Conservation (phyloP, 257 asterid genomes). For the Solanum pimpinellifolium region DNA sequence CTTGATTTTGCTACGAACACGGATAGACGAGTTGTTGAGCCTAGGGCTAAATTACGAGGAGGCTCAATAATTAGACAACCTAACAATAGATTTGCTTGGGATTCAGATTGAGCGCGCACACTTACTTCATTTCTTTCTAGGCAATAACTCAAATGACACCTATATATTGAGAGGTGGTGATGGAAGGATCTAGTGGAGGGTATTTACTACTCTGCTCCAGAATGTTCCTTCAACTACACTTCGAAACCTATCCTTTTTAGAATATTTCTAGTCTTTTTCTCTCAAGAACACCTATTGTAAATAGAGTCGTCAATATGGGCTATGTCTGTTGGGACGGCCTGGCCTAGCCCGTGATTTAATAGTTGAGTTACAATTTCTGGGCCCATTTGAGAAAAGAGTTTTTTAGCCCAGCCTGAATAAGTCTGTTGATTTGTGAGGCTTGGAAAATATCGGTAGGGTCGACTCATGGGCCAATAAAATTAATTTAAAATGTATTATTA, state of each 20-base stretch:
- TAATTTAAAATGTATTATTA: no score
- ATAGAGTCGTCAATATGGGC: no score
- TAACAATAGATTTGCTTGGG: not conserved
- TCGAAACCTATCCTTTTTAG: no score
- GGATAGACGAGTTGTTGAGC: not conserved
- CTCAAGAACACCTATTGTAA: not conserved
- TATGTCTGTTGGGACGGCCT: rapidly evolving
- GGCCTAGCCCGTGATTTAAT: no score
- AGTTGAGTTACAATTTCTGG: no score
- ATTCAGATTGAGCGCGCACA: not conserved
- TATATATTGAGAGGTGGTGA: not conserved
- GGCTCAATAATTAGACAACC: not conserved
- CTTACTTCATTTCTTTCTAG: not conserved
- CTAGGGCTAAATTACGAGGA: not conserved
- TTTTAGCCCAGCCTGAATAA: no score
- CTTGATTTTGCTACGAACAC: not conserved
- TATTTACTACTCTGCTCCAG: no score
- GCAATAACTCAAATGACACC: not conserved
- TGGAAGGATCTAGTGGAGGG: not conserved
- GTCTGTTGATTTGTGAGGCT: no score
- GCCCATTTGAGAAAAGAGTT: no score
- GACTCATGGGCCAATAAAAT: no score
- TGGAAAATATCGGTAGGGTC: no score
- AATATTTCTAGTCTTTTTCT: not conserved
- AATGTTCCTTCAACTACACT: not conserved